Conservation (phyloP, 805 yeast genomes). For the Cyberlindnera galapagoensis region DNA sequence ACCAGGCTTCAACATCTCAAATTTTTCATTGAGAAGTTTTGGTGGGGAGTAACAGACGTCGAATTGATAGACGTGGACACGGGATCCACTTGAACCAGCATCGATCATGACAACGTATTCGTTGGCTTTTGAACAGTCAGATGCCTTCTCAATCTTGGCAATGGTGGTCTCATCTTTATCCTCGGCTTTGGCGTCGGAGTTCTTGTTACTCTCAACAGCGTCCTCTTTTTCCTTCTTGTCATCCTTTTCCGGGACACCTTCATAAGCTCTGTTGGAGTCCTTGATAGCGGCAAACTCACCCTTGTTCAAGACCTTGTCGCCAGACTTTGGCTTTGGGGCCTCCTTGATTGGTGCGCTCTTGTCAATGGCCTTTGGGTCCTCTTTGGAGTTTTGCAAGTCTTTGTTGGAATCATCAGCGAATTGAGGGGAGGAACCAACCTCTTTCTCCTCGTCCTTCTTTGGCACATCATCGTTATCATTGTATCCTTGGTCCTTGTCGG, state of each 20-base stretch:
- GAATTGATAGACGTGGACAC: conserved; percentile 91
- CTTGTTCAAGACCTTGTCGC: conserved; percentile 4
- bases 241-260: conserved; percentile 25
- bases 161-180: conserved; percentile 5
- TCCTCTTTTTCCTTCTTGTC: conserved; percentile 4
- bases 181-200: conserved; percentile 13
- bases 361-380: conserved; percentile 22
- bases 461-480: conserved; percentile 1
- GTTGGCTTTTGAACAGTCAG: conserved; percentile 35
- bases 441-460: conserved; percentile 10
- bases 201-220: conserved; percentile 10
- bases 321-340: conserved; percentile 23
- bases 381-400: conserved; percentile 5
- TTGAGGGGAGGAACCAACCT: conserved; percentile 16
- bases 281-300: conserved; percentile 23
- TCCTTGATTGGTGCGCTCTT: conserved; percentile 22
- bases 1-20: conserved; percentile 90
- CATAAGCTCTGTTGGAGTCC: conserved; percentile 22
- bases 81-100: conserved; percentile 97
- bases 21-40: conserved; percentile 66
- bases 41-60: conserved; percentile 86
- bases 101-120: conserved; percentile 91
- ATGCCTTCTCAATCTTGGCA: conserved; percentile 10
- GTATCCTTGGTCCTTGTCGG: conserved; percentile 19
- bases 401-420: conserved; percentile 18